Evolutionary conservation across 1,284 basidiomycete species (phyloP).

Genomic region (Cryptococcus neoformans): DNA sequence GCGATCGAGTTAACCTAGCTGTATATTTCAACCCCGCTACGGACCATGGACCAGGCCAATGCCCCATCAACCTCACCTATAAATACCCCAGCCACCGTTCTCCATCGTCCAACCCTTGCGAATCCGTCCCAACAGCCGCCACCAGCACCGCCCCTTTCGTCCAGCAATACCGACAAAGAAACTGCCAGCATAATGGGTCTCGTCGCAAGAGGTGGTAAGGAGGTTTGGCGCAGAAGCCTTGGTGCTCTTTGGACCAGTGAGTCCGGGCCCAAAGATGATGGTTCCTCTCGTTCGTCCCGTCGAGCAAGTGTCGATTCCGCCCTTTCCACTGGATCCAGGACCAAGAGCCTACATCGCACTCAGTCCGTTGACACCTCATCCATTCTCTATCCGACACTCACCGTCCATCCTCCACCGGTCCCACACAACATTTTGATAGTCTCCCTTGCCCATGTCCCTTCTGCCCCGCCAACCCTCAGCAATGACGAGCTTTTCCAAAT

Average conservation of each 20-base stretch:
- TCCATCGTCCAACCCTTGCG: neutral
- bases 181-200: slow-evolving; percentile 1
- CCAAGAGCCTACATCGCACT: neutral
- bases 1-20: no score
- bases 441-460: slow-evolving; percentile 21
- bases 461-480: slow-evolving; percentile 14
- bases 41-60: no score
- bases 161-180: no score
- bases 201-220: slow-evolving; percentile 10
- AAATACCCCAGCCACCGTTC: neutral
- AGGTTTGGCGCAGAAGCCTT: slow-evolving; percentile 3
- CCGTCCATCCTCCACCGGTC: slow-evolving; percentile 12
- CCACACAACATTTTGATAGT: slow-evolving; percentile 27
- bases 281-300: no score
- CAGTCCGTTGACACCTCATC: slow-evolving; percentile 15
- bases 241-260: neutral
- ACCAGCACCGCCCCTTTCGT: neutral
- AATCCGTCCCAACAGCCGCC: neutral
- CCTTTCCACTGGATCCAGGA: neutral
- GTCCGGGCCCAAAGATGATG: no score
- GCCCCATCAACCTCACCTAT: neutral
- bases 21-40: no score
- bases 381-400: slow-evolving; percentile 22
- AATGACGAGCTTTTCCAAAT: slow-evolving; percentile 31
- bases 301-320: neutral